Evolutionary conservation across 768 basidiomycete species (phyloP).

Genomic region (Suillus clintonianus): DNA sequence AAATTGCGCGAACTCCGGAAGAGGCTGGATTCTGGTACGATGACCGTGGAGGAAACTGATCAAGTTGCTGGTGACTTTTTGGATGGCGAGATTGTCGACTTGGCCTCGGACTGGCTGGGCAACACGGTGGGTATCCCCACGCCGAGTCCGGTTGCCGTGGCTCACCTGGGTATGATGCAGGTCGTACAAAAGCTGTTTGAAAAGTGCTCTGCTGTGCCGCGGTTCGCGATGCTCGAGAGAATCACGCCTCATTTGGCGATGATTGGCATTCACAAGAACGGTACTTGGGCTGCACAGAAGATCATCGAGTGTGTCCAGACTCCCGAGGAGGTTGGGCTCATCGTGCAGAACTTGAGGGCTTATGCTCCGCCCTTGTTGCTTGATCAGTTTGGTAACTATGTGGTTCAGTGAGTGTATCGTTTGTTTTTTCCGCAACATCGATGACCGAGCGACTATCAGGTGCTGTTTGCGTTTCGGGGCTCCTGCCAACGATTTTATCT

Average conservation of each 20-base stretch:
- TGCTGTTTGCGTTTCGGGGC: constrained; percentile 89
- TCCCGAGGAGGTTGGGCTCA: constrained; percentile 82
- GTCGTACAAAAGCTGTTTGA: constrained; percentile 98
- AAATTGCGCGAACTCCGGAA: too few relatives aligned
- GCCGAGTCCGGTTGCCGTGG: too few relatives aligned
- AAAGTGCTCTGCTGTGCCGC: constrained; percentile 72
- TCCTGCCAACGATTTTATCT: constrained; percentile 93
- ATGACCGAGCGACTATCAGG: constrained; percentile 39
- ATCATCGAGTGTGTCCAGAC: constrained; percentile 93
- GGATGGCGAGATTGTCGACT: too few relatives aligned
- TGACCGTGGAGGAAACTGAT: constrained; percentile 84
- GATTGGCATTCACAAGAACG: constrained; percentile 99
- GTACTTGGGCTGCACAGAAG: constrained; percentile 99
- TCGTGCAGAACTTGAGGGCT: constrained; percentile 84
- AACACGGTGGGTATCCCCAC: too few relatives aligned
- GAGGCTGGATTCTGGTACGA: too few relatives aligned
- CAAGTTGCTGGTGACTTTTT: too few relatives aligned
- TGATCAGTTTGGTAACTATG: constrained; percentile 93
- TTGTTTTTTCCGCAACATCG: not conserved
- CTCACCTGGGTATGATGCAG: constrained; percentile 37
- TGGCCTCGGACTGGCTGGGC: too few relatives aligned
- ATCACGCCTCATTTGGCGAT: constrained; percentile 92
- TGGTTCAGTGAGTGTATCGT: constrained; percentile 71
- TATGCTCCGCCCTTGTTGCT: constrained; percentile 93
- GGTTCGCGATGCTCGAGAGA: constrained; percentile 91